These are phyloP conservation scores for Kokia cookei DNA, from an alignment of 441 rosid species.

Conservation along the genomic window DNA sequence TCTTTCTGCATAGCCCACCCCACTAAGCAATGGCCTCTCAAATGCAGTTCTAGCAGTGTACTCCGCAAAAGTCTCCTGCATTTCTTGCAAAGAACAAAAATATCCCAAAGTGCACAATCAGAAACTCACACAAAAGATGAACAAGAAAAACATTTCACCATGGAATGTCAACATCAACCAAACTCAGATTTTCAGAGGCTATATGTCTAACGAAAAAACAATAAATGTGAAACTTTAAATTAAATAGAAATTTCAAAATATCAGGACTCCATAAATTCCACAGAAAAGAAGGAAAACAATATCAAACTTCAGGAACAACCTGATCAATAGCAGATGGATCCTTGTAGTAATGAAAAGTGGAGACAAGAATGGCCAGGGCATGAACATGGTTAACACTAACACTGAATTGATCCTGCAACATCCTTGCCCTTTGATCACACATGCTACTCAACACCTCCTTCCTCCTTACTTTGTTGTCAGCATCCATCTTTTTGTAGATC, in stretches of 20 bases:
- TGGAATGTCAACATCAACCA: background rate
- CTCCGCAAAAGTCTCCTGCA: slow-evolving; percentile 90
- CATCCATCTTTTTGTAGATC: slow-evolving; percentile 61
- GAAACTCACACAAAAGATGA: background rate
- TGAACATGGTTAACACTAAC: slow-evolving; percentile 98
- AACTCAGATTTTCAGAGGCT: background rate
- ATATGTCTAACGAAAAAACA: background rate
- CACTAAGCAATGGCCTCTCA: slow-evolving; percentile 87
- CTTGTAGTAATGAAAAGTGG: slow-evolving; percentile 88
- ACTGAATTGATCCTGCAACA: slow-evolving; percentile 93
- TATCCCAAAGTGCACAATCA: background rate
- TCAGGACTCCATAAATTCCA: background rate
- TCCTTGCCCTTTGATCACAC: slow-evolving; percentile 96
- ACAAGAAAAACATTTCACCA: background rate
- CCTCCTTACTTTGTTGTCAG: slow-evolving; percentile 57
- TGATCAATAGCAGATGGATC: slow-evolving; percentile 96
- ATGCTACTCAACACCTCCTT: slow-evolving; percentile 65
- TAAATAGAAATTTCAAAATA: background rate
- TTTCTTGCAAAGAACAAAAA: slow-evolving; percentile 2
- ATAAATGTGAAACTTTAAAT: background rate
- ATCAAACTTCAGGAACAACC: slow-evolving; percentile 34
- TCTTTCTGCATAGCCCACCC: slow-evolving; percentile 87
- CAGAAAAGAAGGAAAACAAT: background rate
- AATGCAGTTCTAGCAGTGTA: slow-evolving; percentile 94
- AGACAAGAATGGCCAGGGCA: slow-evolving; percentile 92